phyloP scores from a whole-genome alignment of 2,329 filamentous ascomycete species.

The Talaromyces verruculosus region DNA sequence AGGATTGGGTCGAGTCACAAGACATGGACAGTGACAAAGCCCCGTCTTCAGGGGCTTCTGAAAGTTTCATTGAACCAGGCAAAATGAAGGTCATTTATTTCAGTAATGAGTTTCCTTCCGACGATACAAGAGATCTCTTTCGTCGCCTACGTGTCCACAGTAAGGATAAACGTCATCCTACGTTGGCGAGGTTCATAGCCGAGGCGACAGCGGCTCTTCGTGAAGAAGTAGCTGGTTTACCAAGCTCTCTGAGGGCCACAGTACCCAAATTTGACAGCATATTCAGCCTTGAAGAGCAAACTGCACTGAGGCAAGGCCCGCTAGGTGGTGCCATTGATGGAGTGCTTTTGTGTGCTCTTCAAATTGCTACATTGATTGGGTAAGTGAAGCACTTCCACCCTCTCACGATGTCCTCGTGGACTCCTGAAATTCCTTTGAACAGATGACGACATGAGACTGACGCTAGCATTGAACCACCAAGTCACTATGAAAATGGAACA shows the following conservation, averaged over 20 bases:
- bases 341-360: too few relatives aligned
- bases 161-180: slow-evolving; percentile 40
- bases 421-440: not conserved
- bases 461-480: not conserved
- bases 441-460: not conserved
- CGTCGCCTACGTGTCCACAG: slow-evolving; percentile 43
- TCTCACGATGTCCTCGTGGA: not conserved
- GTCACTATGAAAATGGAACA: too few relatives aligned
- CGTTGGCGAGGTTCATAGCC: slow-evolving; percentile 44
- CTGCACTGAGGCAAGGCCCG: too few relatives aligned
- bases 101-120: slow-evolving; percentile 51
- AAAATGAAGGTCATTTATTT: slow-evolving; percentile 42
- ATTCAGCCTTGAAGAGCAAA: too few relatives aligned
- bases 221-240: too few relatives aligned
- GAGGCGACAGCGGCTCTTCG: too few relatives aligned
- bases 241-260: too few relatives aligned
- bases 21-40: not conserved
- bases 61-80: not conserved
- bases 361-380: too few relatives aligned
- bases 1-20: not conserved
- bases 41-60: not conserved
- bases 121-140: slow-evolving; percentile 44
- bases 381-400: not conserved
- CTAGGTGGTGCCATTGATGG: too few relatives aligned
- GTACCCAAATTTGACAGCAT: too few relatives aligned